Evolutionary conservation across 805 yeast species (phyloP), one percentile per base, ranked within the genome.

Genomic region (Nakazawaea siamensis): DNA sequence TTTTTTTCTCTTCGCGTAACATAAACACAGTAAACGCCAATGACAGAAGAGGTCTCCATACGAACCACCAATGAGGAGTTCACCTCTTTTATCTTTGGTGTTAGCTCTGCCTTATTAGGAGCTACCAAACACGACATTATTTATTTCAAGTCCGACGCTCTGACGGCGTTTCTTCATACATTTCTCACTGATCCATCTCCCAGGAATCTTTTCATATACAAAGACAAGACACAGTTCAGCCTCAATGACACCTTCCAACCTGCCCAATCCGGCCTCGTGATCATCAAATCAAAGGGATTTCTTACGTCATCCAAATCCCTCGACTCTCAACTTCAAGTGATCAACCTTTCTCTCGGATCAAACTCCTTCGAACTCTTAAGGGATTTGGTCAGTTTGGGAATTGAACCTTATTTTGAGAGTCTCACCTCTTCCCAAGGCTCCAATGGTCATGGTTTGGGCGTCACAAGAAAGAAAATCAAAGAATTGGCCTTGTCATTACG

Each of bases 401-500:
- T 86, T 16, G 64, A 75, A 0, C 84, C 92, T 0, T 74, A 77
- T 43, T 80, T 87, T 48, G 84, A 82, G 29, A 62, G 70, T 7
- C 51, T 70, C 6, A 45, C 57, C 34, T 24, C 14, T 6, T 8
- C 12, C 5, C 17, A 13, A 9, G 18, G 34, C 15, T 12, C 18
- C 18, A 26, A 23, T 3, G 25, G 26, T 2, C 37, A 34, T 3
- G 46, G 64, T 0, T 56, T 75, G 5, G 52, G 59, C 3, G 49
- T 60, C 3, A 67, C 86, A 1, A 74, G 75, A 43, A 76, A 70
- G 51, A 80, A 76, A 47, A 66, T 86, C 35, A 67, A 70, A 24
- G 95, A 85, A 39, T 58, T 87, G 16, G 72, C 82, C 1, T 49
- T 72, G 13, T 76, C 90, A 0, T 57, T 87, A 10, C 76, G 74